Evolutionary conservation across 83 land plant genomes (phyloP).

Genomic region (Larix sibirica): DNA sequence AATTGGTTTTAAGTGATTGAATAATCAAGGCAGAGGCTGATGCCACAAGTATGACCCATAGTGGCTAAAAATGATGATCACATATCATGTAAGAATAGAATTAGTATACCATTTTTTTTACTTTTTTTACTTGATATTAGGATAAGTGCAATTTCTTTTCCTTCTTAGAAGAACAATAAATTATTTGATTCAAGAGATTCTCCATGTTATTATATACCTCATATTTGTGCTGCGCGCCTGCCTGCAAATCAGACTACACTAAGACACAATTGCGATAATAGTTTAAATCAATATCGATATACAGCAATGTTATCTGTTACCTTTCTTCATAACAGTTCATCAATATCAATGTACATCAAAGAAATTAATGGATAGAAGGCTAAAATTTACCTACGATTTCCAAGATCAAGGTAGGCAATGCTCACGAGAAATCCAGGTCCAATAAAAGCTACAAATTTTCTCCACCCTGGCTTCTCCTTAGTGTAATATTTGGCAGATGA

Average conservation of each 20-base stretch:
- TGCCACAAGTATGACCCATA: constrained; percentile 16
- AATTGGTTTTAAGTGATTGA: constrained; percentile 23
- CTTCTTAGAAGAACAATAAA: too few species aligned
- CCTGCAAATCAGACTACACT: constrained; percentile 9
- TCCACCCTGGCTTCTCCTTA: constrained; percentile 3
- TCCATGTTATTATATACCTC: not conserved
- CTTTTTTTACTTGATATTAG: too few species aligned
- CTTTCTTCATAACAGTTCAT: too few species aligned
- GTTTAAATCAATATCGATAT: too few species aligned
- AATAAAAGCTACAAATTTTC: not conserved
- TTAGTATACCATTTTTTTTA: too few species aligned
- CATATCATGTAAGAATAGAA: too few species aligned
- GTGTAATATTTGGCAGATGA: not conserved
- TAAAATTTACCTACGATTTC: constrained; percentile 9
- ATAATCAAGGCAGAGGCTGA: constrained; percentile 12
- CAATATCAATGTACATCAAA: not conserved
- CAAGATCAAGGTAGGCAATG: constrained; percentile 21
- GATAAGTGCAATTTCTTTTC: too few species aligned
- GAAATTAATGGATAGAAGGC: too few species aligned
- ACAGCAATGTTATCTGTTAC: too few species aligned
- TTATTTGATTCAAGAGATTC: too few species aligned
- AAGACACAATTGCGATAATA: not conserved
- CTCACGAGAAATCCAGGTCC: constrained; percentile 19
- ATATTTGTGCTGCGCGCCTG: constrained; percentile 9
- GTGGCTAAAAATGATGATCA: too few species aligned